Evolutionary conservation across 2,329 filamentous ascomycete genomes (phyloP).

Genomic region (Penicillium sp.): DNA sequence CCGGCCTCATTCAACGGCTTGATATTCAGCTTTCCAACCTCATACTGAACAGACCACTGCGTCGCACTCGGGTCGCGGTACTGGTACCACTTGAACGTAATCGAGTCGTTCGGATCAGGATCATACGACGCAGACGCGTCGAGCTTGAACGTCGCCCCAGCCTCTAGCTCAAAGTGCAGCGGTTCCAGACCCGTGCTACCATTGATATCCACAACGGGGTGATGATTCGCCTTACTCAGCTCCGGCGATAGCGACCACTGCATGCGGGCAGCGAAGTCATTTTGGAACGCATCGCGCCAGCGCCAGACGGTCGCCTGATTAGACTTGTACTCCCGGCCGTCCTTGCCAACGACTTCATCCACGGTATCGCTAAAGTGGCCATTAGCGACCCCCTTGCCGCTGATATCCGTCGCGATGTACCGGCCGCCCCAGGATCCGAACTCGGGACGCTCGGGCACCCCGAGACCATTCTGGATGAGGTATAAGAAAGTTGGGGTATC

Average conservation of each 20-base stretch:
- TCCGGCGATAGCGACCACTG: constrained; percentile 46
- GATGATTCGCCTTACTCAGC: constrained; percentile 25
- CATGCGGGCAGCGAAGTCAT: constrained; percentile 53
- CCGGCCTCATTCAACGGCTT: constrained; percentile 14
- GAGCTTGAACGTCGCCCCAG: constrained; percentile 21
- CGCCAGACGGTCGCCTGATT: constrained; percentile 57
- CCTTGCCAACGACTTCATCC: constrained; percentile 38
- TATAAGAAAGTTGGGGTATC: constrained; percentile 49
- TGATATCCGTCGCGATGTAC: constrained; percentile 30
- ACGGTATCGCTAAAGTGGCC: constrained; percentile 36
- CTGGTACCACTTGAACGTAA: constrained; percentile 29
- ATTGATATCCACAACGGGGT: constrained; percentile 24
- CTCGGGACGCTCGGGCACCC: constrained; percentile 40
- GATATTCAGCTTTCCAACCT: constrained; percentile 19
- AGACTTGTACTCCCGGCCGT: constrained; percentile 35
- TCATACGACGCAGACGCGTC: constrained; percentile 27
- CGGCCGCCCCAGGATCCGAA: constrained; percentile 50
- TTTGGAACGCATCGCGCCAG: constrained; percentile 56
- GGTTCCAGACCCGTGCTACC: constrained; percentile 15
- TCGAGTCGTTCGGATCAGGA: constrained; percentile 22
- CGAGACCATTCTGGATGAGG: constrained; percentile 48
- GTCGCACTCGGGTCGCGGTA: constrained; percentile 26
- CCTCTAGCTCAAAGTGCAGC: constrained; percentile 17
- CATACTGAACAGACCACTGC: constrained; percentile 16
- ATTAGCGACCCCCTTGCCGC: constrained; percentile 22